Evolutionary conservation across 805 yeast species (phyloP), one percentile per base, ranked within the genome.

Genomic region (Metschnikowia arizonensis): DNA sequence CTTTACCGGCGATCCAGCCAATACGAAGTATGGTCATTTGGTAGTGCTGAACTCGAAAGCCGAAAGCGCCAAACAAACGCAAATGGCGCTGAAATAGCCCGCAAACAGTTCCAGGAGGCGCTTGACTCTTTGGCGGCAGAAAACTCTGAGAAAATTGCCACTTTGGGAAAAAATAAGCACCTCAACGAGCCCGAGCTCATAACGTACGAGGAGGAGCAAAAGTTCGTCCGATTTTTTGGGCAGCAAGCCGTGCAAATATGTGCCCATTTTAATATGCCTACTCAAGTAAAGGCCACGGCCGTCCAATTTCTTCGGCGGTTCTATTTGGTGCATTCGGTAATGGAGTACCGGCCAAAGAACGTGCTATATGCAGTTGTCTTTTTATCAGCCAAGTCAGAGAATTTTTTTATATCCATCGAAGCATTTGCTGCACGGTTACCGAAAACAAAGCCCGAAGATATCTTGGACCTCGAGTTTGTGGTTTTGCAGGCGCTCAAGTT

Each of bases 331-430:
- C 81, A 89, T 61, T 82, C 91, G 23, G 91, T 86, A 23, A 82
- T 89, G 88, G 89, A 88, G 53, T 79, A 78, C 56, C 93, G 88
- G 57, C 99, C 99, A 9, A 86, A 87, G 58, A 77, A 81, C 48
- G 74, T 93, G 15, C 73, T 93, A 65, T 77, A 66, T 50, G 66
- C 74, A 5, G 84, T 96, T 50, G 76, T 93, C 10, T 93, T 89
- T 61, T 69, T 93, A 28, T 96, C 97, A 5, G 90, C 97, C 34
- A 93, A 93, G 64, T 79, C 90, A 14, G 99, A 93, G 59, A 91
- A 93, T 65, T 83, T 80, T 62, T 91, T 90, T 65, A 84, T 93
- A 25, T 79, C 96, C 23, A 85, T 91, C 48, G 84, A 85, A 34
- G 77, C 86, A 9, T 90, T 91, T 60, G 82, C 87, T 45, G 76